Base-by-base conservation (phyloP, 2,329 filamentous ascomycete genomes). In the Curvularia verruculosa region DNA sequence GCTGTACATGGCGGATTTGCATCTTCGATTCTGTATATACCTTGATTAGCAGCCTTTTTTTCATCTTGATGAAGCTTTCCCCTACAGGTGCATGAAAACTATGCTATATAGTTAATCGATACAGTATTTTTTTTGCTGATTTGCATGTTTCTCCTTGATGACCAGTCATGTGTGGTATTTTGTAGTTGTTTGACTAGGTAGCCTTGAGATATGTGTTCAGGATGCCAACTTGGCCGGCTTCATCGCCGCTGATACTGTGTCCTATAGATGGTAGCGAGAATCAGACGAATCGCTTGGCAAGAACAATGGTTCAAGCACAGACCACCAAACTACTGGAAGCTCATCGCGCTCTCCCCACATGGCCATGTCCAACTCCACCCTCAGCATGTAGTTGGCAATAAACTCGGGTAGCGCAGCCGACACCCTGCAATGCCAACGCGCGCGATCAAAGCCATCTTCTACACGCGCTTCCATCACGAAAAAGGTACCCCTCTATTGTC, bases 381-480 rank as follows among this genome's bases (percentile, higher is more conserved):
- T 29, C 62, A 65, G 44, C 55, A 68, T 68, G 67, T 66, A 67
- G 64, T 58, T 43, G 15, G 10, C 39, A 39, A 48, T 41, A 52
- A 55, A 34, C 15, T 43, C 29, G 5, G 24, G 31, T 36, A 34
- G 46, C 41, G 36, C 31, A 48, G 36, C 51, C 31, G 44, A 34
- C 4, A 34, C 15, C 19, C 36, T 47, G 44, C 61, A 69, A 76
- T 76, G 74, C 72, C 73, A 59, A 71, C 70, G 58, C 72, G 73
- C 50, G 68, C 68, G 77, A 87, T 89, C 66, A 84, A 85, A 67
- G 83, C 85, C 45, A 85, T 88, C 58, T 88, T 89, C 76, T 88
- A 87, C 73, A 85, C 85, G 72, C 85, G 85, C 68, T 89, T 89
- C 70, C 85, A 88, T 69, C 84, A 84, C 52, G 81, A 84, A 61